A percentile compares a stretch with the other conserved stretches of the same genome.
phyloP scores from a whole-genome alignment of 345 rosid genomes.

The Syzygium oleosum region DNA sequence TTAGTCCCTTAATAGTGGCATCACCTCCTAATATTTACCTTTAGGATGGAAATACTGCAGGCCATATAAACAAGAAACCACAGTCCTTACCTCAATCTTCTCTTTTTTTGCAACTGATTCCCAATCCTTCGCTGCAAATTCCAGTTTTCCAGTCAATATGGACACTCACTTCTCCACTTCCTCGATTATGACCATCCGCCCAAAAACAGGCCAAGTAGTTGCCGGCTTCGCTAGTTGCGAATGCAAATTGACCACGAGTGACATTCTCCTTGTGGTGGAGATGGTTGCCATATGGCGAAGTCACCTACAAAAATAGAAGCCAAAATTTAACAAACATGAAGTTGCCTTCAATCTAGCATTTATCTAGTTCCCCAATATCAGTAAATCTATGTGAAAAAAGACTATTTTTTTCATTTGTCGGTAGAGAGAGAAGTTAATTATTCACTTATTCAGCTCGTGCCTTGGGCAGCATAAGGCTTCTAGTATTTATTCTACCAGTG shows the following conservation, averaged over 20 bases:
- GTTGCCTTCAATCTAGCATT: background rate
- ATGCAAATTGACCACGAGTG: constrained; percentile 65
- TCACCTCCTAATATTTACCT: background rate
- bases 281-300: constrained; percentile 71
- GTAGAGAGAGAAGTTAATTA: background rate
- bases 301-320: constrained; percentile 36
- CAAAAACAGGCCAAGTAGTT: constrained; percentile 72
- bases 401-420: background rate
- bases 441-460: background rate
- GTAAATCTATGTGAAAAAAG: background rate
- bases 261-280: constrained; percentile 51
- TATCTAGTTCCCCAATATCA: background rate
- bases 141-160: constrained; percentile 89
- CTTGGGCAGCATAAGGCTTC: background rate
- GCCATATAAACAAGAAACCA: background rate
- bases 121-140: constrained; percentile 90
- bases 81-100: constrained; percentile 66
- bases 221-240: constrained; percentile 70
- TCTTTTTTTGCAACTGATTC: constrained; percentile 88
- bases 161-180: constrained; percentile 30
- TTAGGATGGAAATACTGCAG: background rate
- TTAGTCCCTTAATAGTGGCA: background rate
- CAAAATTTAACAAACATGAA: background rate
- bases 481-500: background rate
- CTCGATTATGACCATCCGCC: constrained; percentile 28